Evolutionary conservation across 2,329 filamentous ascomycete species (phyloP).

Genomic region (Ophiostoma quercus): DNA sequence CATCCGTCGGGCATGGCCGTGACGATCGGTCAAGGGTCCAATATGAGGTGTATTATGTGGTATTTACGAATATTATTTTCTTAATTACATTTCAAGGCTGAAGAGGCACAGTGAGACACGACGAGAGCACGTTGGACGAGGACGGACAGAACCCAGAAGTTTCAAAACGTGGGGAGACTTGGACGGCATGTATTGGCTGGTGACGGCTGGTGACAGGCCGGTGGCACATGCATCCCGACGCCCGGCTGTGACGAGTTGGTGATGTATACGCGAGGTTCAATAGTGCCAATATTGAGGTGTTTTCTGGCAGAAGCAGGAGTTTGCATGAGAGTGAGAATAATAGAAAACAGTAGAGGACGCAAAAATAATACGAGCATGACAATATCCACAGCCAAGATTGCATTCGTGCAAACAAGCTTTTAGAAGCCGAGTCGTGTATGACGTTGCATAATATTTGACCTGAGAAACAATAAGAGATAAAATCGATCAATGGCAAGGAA

Average conservation of each 20-base stretch:
- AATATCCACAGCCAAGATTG: slow-evolving; percentile 4
- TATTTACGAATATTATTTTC: background rate
- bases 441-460: background rate
- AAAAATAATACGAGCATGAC: background rate
- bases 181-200: background rate
- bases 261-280: background rate
- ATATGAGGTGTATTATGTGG: background rate
- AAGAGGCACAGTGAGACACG: background rate
- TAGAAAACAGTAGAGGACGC: background rate
- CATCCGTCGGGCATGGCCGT: background rate
- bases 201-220: background rate
- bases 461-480: background rate
- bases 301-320: background rate
- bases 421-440: background rate
- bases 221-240: background rate
- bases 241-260: background rate
- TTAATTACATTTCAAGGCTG: background rate
- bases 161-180: background rate
- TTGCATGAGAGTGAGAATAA: background rate
- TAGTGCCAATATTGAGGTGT: background rate
- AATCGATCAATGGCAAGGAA: background rate
- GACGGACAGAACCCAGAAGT: background rate
- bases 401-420: slow-evolving; percentile 9
- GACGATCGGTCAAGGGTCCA: background rate
- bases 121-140: background rate